phyloP scores from a whole-genome alignment of 1,139 yeast genomes.

The Pichia sp. region DNA sequence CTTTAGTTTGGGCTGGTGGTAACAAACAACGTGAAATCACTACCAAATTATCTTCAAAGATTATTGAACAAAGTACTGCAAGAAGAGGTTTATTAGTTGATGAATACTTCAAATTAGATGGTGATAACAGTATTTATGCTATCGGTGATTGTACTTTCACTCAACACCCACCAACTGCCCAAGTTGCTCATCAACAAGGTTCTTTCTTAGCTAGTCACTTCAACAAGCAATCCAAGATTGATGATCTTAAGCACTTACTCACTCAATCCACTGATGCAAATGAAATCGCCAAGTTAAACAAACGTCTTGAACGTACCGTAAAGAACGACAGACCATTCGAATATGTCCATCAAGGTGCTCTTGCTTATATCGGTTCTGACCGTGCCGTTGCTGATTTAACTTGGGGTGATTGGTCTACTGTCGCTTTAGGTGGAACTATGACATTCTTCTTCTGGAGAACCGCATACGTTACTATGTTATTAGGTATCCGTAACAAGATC shows the following conservation, averaged over 20 bases:
- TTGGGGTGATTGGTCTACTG: constrained; percentile 50
- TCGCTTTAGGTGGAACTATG: constrained; percentile 56
- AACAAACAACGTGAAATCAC: constrained; percentile 56
- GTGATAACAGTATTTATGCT: constrained; percentile 50
- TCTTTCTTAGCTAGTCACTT: constrained; percentile 50
- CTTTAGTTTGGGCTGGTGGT: constrained; percentile 67
- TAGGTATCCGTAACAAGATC: constrained; percentile 56
- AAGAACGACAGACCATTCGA: constrained; percentile 42
- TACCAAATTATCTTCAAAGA: constrained; percentile 45
- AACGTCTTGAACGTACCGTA: constrained; percentile 28
- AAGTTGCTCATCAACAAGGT: constrained; percentile 66
- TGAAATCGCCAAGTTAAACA: constrained; percentile 22
- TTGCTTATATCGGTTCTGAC: constrained; percentile 63
- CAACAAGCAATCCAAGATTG: constrained; percentile 49
- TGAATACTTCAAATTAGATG: constrained; percentile 52
- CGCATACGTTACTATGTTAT: constrained; percentile 61
- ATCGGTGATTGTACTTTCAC: constrained; percentile 65
- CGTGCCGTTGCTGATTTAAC: constrained; percentile 63
- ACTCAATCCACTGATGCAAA: constrained; percentile 18
- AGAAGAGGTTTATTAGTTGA: constrained; percentile 58
- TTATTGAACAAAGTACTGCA: constrained; percentile 58
- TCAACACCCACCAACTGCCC: constrained; percentile 61
- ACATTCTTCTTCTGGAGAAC: constrained; percentile 66
- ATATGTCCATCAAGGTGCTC: constrained; percentile 58
- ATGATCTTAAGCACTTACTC: constrained; percentile 38